A percentile compares a stretch with the other conserved stretches of the same genome.
Conservation (phyloP, 345 rosid genomes). For the Microthlaspi erraticum region DNA sequence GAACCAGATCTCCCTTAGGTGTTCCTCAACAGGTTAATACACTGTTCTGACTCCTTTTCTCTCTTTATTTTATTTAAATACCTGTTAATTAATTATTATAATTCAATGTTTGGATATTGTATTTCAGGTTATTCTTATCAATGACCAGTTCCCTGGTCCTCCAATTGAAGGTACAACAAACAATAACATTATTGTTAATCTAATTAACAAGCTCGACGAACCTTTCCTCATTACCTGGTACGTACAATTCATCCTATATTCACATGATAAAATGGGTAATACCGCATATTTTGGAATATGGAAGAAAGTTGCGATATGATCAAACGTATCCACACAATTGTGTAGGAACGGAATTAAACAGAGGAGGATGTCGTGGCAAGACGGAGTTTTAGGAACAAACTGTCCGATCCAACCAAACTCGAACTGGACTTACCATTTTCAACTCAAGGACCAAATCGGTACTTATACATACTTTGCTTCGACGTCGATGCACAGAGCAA, state of each 20-base stretch:
- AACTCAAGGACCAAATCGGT: constrained; percentile 43
- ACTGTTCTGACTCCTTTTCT: neutral
- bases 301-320: neutral
- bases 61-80: neutral
- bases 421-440: constrained; percentile 42
- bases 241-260: neutral
- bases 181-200: constrained; percentile 68
- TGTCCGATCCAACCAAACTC: constrained; percentile 44
- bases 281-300: neutral
- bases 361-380: constrained; percentile 45
- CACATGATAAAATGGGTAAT: neutral
- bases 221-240: constrained; percentile 84
- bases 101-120: neutral
- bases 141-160: constrained; percentile 83
- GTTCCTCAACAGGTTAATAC: constrained; percentile 45
- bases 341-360: constrained; percentile 38
- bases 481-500: constrained; percentile 39
- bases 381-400: constrained; percentile 42
- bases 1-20: constrained; percentile 59
- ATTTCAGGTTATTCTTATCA: constrained; percentile 73
- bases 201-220: constrained; percentile 67
- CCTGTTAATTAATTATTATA: neutral
- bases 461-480: constrained; percentile 39
- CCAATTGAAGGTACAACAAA: constrained; percentile 67
- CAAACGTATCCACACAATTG: neutral